Conservation (phyloP, 306 rosid species). For the Canavalia gladiata region DNA sequence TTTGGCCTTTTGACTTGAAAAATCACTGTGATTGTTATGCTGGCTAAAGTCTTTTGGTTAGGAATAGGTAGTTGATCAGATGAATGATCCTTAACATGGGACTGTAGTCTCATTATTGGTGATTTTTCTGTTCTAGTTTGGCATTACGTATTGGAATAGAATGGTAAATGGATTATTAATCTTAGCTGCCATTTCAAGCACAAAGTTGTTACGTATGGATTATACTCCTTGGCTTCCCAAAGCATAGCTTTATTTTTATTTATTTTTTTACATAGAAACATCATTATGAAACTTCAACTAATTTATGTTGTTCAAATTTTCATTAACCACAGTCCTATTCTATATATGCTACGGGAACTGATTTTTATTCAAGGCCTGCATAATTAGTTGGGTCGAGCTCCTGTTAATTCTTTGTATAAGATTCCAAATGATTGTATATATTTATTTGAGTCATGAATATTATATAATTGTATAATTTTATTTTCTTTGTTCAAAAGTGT, state of each 20-base stretch:
- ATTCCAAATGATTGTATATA: too few relatives aligned
- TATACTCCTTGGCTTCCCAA: neutral
- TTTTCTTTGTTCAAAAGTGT: too few relatives aligned
- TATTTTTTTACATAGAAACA: neutral
- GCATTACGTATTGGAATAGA: slow-evolving; percentile 1
- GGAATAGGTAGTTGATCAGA: slow-evolving; percentile 20
- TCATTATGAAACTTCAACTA: neutral
- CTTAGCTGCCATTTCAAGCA: neutral
- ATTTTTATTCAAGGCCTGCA: neutral
- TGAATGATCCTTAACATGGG: slow-evolving; percentile 14
- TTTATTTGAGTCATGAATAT: neutral
- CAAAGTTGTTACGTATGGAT: slow-evolving; percentile 8
- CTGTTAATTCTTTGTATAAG: too few relatives aligned
- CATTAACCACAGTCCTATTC: neutral
- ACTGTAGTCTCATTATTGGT: neutral
- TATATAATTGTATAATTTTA: neutral
- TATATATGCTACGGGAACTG: neutral
- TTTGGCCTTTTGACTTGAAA: slow-evolving; percentile 21
- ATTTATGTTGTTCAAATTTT: slow-evolving; percentile 3
- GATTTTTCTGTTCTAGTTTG: neutral
- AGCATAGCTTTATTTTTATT: neutral
- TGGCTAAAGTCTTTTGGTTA: slow-evolving; percentile 11
- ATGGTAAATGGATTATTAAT: neutral
- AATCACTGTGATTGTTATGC: neutral
- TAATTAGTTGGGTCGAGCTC: neutral